Conservation (phyloP, 1,284 basidiomycete genomes). For the Mycena sp. region DNA sequence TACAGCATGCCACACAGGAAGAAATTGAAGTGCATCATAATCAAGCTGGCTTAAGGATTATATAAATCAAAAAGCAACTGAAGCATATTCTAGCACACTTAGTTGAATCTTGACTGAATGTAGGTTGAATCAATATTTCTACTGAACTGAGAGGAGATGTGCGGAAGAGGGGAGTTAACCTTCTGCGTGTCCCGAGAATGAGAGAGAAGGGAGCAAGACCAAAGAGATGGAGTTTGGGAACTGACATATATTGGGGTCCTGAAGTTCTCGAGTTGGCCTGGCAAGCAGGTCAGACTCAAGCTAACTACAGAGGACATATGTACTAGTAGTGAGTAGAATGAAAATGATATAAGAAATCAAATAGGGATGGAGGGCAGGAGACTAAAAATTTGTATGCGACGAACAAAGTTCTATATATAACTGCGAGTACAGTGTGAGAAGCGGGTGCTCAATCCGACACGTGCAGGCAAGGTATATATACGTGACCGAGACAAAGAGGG, state of each 20-base stretch:
- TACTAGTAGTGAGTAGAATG: not conserved
- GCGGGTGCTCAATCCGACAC: not conserved
- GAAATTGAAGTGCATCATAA: too few species aligned
- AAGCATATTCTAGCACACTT: too few species aligned
- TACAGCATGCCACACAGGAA: too few species aligned
- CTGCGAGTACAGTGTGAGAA: conserved; percentile 1
- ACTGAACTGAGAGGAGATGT: too few species aligned
- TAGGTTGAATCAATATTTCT: too few species aligned
- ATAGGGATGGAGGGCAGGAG: not conserved
- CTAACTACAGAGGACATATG: not conserved
- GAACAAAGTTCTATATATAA: not conserved
- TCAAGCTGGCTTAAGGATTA: too few species aligned
- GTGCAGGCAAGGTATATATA: not conserved
- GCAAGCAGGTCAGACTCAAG: conserved; percentile 1
- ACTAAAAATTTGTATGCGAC: not conserved
- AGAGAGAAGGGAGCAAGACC: not conserved
- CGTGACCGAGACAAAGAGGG: conserved; percentile 28
- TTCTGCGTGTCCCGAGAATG: too few species aligned
- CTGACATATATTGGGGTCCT: not conserved
- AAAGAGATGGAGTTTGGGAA: conserved; percentile 1
- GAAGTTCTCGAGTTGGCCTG: conserved; percentile 1
- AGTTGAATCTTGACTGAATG: too few species aligned
- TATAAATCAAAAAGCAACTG: too few species aligned
- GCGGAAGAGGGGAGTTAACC: too few species aligned
- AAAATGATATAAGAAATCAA: not conserved